Conservation (phyloP, 345 rosid genomes). For the Moricandia moricandioides region DNA sequence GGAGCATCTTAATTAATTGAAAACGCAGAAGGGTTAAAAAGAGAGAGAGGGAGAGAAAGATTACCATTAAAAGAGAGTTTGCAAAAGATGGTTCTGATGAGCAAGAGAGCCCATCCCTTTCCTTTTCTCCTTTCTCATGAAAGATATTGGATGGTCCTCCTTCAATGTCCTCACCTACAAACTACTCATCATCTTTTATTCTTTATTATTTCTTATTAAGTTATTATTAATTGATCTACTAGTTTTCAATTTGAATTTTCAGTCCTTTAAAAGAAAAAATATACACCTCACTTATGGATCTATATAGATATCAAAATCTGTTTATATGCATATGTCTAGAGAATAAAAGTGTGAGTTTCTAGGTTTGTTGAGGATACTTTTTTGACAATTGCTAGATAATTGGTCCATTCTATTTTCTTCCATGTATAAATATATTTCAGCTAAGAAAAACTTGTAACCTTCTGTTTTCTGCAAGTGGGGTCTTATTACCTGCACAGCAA, state of each 20-base stretch:
- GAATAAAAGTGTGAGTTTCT: slow-evolving; percentile 20
- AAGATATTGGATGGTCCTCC: slow-evolving; percentile 42
- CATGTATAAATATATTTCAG: slow-evolving; percentile 39
- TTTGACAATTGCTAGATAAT: slow-evolving; percentile 40
- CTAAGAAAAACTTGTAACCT: slow-evolving; percentile 31
- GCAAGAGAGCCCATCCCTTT: slow-evolving; percentile 38
- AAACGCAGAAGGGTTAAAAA: slow-evolving; percentile 17
- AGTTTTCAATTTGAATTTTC: not conserved
- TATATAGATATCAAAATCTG: slow-evolving; percentile 11
- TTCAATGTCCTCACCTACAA: slow-evolving; percentile 33
- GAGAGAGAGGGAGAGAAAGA: slow-evolving; percentile 3
- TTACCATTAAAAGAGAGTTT: slow-evolving; percentile 33
- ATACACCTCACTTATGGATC: slow-evolving; percentile 9
- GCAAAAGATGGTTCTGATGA: slow-evolving; percentile 34
- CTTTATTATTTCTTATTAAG: not conserved
- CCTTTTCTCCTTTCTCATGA: slow-evolving; percentile 37
- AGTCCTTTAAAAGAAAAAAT: slow-evolving; percentile 15
- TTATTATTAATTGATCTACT: not conserved
- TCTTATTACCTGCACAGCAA: slow-evolving; percentile 26
- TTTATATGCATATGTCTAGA: slow-evolving; percentile 27
- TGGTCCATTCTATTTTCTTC: slow-evolving; percentile 31
- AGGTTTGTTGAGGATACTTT: slow-evolving; percentile 22
- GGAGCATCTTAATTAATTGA: slow-evolving; percentile 12
- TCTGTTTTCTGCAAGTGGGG: slow-evolving; percentile 43
- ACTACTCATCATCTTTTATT: not conserved